Evolutionary conservation across 1,139 yeast genomes (phyloP).

Genomic region (Taiozyma onychis): DNA sequence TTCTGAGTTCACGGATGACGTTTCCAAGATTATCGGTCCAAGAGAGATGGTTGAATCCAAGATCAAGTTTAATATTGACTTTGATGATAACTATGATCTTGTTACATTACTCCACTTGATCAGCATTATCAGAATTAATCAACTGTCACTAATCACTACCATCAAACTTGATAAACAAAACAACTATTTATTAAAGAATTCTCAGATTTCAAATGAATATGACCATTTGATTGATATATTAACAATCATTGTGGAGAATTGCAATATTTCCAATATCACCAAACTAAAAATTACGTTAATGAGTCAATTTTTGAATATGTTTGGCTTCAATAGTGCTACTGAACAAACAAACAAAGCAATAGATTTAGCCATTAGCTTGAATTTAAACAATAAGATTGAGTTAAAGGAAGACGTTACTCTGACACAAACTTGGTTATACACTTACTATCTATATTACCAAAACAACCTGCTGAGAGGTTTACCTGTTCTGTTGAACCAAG

Average conservation of each 20-base stretch:
- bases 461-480: conserved; percentile 13
- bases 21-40: conserved; percentile 13
- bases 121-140: conserved; percentile 14
- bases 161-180: conserved; percentile 10
- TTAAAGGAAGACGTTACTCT: conserved; percentile 7
- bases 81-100: conserved; percentile 10
- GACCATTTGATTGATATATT: conserved; percentile 15
- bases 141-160: conserved; percentile 14
- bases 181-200: conserved; percentile 7
- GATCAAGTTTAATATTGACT: conserved; percentile 8
- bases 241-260: conserved; percentile 4
- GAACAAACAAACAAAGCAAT: neutral
- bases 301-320: conserved; percentile 5
- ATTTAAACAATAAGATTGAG: conserved; percentile 11
- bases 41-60: conserved; percentile 10
- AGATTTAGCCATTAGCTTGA: conserved; percentile 13
- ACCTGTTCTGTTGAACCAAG: conserved; percentile 13
- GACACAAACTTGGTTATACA: conserved; percentile 13
- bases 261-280: conserved; percentile 6
- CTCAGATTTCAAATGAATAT: conserved; percentile 12
- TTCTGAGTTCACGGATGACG: conserved; percentile 4
- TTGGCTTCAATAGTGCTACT: conserved; percentile 10
- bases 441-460: conserved; percentile 13
- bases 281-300: conserved; percentile 11
- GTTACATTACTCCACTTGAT: conserved; percentile 10